These are phyloP conservation scores for Fusarium dimerum DNA, from an alignment of 2,329 filamentous ascomycete species.

Conservation along the genomic window DNA sequence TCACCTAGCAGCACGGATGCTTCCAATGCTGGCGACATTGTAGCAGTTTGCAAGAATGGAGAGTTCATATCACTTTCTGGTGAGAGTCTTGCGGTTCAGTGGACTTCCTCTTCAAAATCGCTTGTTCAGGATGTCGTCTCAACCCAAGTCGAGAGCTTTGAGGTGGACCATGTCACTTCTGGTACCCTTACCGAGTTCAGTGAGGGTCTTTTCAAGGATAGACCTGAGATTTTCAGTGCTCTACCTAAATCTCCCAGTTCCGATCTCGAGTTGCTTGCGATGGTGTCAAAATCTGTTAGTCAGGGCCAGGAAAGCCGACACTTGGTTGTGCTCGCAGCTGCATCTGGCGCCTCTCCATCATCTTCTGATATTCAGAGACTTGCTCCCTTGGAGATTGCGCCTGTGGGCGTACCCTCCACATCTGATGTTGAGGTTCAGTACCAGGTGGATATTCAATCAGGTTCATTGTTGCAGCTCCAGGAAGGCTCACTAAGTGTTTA, in stretches of 20 bases:
- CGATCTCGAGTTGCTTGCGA: conserved; percentile 54
- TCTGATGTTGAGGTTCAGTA: conserved; percentile 37
- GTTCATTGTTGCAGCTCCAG: conserved; percentile 62
- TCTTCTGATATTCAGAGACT: conserved; percentile 36
- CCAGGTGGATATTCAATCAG: conserved; percentile 63
- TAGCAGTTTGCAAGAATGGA: conserved; percentile 62
- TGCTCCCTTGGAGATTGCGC: conserved; percentile 42
- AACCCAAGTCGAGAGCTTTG: conserved; percentile 37
- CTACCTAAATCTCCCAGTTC: conserved; percentile 50
- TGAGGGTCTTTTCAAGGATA: conserved; percentile 57
- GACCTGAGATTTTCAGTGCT: conserved; percentile 52
- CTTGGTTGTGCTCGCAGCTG: conserved; percentile 35
- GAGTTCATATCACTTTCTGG: conserved; percentile 62
- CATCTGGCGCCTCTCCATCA: conserved; percentile 24
- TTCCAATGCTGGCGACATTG: conserved; percentile 39
- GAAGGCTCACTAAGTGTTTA: conserved; percentile 59
- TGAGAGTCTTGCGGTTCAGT: conserved; percentile 43
- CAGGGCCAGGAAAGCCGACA: conserved; percentile 33
- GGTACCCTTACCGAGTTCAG: conserved; percentile 49
- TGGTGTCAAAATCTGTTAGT: conserved; percentile 46
- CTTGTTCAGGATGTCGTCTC: conserved; percentile 38
- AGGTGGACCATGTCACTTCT: conserved; percentile 52
- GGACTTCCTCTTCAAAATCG: conserved; percentile 37
- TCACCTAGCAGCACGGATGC: conserved; percentile 29
- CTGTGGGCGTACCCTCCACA: conserved; percentile 31